Evolutionary conservation across 192 early-diverging fungal species (phyloP).

Genomic region (Spizellomyces sp.): DNA sequence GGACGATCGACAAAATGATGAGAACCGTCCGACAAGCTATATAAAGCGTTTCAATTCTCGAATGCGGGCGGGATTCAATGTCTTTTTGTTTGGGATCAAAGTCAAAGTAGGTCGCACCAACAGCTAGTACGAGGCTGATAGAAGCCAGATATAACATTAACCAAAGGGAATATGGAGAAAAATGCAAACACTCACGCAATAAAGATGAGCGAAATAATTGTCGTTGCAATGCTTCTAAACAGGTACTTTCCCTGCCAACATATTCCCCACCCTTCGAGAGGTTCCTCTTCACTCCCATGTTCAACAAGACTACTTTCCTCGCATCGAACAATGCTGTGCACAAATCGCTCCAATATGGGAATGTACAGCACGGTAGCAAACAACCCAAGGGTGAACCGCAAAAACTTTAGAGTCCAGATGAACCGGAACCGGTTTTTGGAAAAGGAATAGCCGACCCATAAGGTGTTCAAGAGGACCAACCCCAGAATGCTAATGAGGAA

Average conservation of each 20-base stretch:
- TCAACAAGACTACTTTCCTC: neutral
- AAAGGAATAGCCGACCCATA: constrained; percentile 50
- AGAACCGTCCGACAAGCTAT: constrained; percentile 37
- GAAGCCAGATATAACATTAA: neutral
- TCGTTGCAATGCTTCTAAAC: constrained; percentile 30
- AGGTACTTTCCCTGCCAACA: constrained; percentile 34
- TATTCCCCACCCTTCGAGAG: neutral
- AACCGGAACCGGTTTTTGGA: constrained; percentile 45
- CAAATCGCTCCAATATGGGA: constrained; percentile 10
- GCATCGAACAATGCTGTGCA: constrained; percentile 14
- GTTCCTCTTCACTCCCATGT: neutral
- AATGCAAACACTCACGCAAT: constrained; percentile 24
- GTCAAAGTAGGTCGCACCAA: constrained; percentile 50
- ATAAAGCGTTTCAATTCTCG: constrained; percentile 43
- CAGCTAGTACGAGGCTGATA: constrained; percentile 37
- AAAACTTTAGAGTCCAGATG: constrained; percentile 50
- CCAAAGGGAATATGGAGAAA: neutral
- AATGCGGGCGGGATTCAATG: constrained; percentile 39
- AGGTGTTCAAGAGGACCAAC: constrained; percentile 34
- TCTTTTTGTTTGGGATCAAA: constrained; percentile 43
- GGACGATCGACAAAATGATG: constrained; percentile 32
- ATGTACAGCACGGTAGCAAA: constrained; percentile 39
- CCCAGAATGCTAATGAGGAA: constrained; percentile 21
- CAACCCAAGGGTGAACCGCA: constrained; percentile 40
- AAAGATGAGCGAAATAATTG: constrained; percentile 37